Evolutionary conservation across 495 filamentous ascomycete genomes (phyloP), one percentile per base, ranked within the genome.

Genomic region (Durotheca rogersii): DNA sequence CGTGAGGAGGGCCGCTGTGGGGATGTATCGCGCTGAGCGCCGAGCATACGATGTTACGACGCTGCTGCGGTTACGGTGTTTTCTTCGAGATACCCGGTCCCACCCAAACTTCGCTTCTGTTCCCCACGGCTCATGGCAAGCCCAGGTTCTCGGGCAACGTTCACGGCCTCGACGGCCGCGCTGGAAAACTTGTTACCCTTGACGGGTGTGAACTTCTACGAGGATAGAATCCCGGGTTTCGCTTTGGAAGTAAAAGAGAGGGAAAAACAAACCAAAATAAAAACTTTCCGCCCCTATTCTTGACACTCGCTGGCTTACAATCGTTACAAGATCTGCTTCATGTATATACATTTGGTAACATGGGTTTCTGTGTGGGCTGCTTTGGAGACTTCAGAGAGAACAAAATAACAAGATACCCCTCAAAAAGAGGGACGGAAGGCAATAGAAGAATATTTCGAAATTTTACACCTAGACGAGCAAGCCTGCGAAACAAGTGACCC

Each of bases 21-120:
- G 45, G 38, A 30, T n/a, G 53, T 42, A 58, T 35, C 41, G 57
- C 52, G 49, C 58, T 62, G 53, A 35, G 63, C 63, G 57, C 51
- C 58, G 32, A 29, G 35, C 46, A 27, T n/a, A 61, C 41, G 61
- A 66, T 56, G 51, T 52, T 40, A 64, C 39, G 61, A 67, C 49
- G 51, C 34, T 38, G 40, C 46, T 46, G 46, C 46, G 53, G 46
- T 41, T 45, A 35, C 51, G 40, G 29, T 50, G n/a, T n/a, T n/a
- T n/a, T n/a, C 46, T 50, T 41, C 10, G 27, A 33, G 46, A 56
- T 51, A 50, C 53, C 53, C n/a, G n/a, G n/a, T n/a, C n/a, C n/a
- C 53, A 34, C 33, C 50, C 23, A 41, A 9, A 25, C 18, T 54
- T 59, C 50, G 23, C 37, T 53, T 59, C 45, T 46, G 20, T 35